A percentile compares a stretch with the other conserved stretches of the same genome.
Conservation (phyloP, 2,329 filamentous ascomycete species). For the Trichoderma cornu-damae region DNA sequence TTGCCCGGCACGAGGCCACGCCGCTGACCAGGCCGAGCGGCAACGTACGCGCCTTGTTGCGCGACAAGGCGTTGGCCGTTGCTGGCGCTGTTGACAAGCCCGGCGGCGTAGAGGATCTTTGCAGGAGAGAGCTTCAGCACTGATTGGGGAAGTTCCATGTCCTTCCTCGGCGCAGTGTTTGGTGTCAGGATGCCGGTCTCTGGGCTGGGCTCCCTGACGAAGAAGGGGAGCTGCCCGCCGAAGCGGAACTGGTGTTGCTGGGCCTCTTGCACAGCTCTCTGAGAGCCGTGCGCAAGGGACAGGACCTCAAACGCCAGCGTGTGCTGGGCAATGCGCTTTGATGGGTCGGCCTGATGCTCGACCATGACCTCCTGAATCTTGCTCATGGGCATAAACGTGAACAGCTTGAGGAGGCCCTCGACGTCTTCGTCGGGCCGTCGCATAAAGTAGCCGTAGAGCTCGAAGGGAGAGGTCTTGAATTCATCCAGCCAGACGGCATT, state of each 20-base stretch:
- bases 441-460: conserved; percentile 88
- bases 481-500: conserved; percentile 91
- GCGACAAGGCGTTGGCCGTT: conserved; percentile 56
- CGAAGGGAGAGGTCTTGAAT: conserved; percentile 73
- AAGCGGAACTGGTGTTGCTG: conserved; percentile 49
- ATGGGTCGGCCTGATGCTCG: conserved; percentile 61
- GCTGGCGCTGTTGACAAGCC: conserved; percentile 50
- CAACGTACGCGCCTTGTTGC: conserved; percentile 56
- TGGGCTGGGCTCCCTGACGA: conserved; percentile 29
- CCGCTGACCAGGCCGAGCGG: conserved; percentile 43
- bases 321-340: conserved; percentile 75
- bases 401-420: conserved; percentile 75
- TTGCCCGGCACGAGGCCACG: conserved; percentile 44
- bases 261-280: conserved; percentile 59
- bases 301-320: conserved; percentile 76
- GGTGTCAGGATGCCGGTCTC: conserved; percentile 33
- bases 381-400: conserved; percentile 76
- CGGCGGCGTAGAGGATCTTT: conserved; percentile 55
- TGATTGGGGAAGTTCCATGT: conserved; percentile 55
- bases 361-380: conserved; percentile 65
- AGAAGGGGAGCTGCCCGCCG: conserved; percentile 31
- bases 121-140: conserved; percentile 54
- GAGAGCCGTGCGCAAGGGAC: conserved; percentile 67
- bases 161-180: conserved; percentile 47
- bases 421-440: conserved; percentile 76